Base-by-base conservation (phyloP, 139 green algal genomes). In the Micractinium conductrix region DNA sequence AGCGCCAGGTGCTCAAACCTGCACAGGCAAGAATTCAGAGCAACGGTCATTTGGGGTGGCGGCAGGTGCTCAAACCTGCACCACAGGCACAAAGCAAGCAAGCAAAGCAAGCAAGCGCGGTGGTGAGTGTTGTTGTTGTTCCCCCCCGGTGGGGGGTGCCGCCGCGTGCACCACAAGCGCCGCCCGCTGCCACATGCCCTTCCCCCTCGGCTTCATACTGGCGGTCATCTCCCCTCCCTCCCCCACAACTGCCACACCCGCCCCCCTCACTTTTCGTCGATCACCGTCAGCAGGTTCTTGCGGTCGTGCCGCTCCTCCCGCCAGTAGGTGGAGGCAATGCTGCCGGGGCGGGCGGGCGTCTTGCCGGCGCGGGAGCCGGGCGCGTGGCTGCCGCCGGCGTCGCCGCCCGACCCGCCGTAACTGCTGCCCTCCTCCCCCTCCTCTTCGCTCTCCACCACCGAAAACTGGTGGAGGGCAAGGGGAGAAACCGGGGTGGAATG, bases 281-380 rank as follows among this genome's bases (percentile, higher is more conserved):
- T 88, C 19, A 86, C 79, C 19, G 85, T 79, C 65, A 93, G 79
- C 60, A 82, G 43, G 42, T 85, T 85, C 37, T 90, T 91, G 17
- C 93, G 84, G 86, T 97, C 94, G 4, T 79, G n/a, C 7, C 93
- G 89, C 89, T 95, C 93, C 19, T 90, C 87, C 28, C 93, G 85
- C 93, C 93, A 96, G 65, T 95, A 95, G 33, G 89, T 94, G 10
- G 90, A 94, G 0, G 91, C 93, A 33, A 96, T 92, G 42, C 91
- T 95, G 40, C 90, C 87, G 10, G 85, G 50, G 65, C 48, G 42
- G 30, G 50, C 65, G 2, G 74, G 38, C 7, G 24, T 2, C 63
- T 63, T 17, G n/a, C 45, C 79, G 44, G 35, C 72, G 4, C 14
- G 35, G 40, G 17, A 35, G 42, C 79, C 84, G n/a, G n/a, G n/a